Percentiles rank a stretch among this genome's conserved stretches.
Conservation (phyloP, 257 asterid species). For the Solanum lignicaule region DNA sequence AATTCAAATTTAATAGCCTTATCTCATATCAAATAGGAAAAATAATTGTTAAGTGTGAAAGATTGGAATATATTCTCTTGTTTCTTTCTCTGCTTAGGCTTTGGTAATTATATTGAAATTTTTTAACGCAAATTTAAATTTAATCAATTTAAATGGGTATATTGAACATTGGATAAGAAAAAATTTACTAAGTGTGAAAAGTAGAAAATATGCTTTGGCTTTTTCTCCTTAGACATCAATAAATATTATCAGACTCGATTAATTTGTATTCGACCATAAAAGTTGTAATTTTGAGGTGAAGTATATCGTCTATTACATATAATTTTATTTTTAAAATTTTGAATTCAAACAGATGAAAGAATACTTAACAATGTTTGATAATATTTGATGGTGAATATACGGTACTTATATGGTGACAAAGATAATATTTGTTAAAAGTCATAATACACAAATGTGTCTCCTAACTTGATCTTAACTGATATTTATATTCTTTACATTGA, state of each 20-base stretch:
- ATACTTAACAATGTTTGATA: neutral
- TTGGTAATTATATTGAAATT: neutral
- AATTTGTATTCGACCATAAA: neutral
- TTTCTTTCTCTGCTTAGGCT: neutral
- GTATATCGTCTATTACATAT: neutral
- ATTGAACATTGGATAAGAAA: neutral
- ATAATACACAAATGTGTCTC: neutral
- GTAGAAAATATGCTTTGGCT: neutral
- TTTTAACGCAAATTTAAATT: too few species aligned
- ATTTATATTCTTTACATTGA: too few species aligned
- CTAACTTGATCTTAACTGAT: too few species aligned
- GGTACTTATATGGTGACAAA: neutral
- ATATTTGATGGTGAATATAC: neutral
- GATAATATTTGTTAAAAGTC: neutral
- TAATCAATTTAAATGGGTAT: neutral
- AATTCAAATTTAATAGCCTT: too few species aligned
- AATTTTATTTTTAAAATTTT: neutral
- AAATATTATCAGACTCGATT: neutral
- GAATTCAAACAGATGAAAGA: too few species aligned
- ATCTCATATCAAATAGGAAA: rapidly evolving
- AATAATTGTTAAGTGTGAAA: neutral
- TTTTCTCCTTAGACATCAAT: neutral
- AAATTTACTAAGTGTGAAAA: neutral
- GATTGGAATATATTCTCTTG: neutral
- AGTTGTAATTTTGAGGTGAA: neutral